Evolutionary conservation across 2,329 filamentous ascomycete genomes (phyloP).

Genomic region (Aspergillus carbonarius): DNA sequence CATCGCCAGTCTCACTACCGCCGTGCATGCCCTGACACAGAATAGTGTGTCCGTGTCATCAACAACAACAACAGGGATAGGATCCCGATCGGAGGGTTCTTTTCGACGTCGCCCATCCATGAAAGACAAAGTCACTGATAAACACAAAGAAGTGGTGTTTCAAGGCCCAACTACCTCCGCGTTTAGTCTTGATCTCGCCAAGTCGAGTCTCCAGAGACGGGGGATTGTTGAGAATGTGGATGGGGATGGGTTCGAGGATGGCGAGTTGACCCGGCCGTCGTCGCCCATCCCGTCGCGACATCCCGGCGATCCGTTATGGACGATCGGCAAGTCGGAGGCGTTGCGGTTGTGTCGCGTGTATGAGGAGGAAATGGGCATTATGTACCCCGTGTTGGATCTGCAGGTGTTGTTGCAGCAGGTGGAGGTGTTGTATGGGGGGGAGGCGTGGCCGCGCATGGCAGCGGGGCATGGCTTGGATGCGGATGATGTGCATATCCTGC

Average conservation of each 20-base stretch:
- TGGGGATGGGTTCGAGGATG: conserved; percentile 5
- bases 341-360: conserved; percentile 74
- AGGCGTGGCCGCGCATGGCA: conserved; percentile 3
- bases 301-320: conserved; percentile 70
- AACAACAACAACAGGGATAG: conserved; percentile 4
- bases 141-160: conserved; percentile 63
- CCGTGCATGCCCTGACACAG: conserved; percentile 64
- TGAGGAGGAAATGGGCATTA: conserved; percentile 83
- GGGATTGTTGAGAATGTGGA: conserved; percentile 63
- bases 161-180: conserved; percentile 79
- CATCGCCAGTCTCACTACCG: conserved; percentile 71
- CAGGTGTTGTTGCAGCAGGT: conserved; percentile 67
- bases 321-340: conserved; percentile 72
- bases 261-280: conserved; percentile 21
- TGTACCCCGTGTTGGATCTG: conserved; percentile 82
- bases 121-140: conserved; percentile 28
- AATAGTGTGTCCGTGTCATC: conserved; percentile 11
- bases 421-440: conserved; percentile 55
- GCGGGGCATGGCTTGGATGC: conserved; percentile 51
- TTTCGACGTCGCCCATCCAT: conserved; percentile 21
- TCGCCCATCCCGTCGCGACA: conserved; percentile 24
- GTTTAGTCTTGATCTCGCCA: conserved; percentile 82
- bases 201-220: conserved; percentile 80
- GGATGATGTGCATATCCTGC: conserved; percentile 68
- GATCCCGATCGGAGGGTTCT: conserved; percentile 12